Percentiles rank a stretch among this genome's conserved stretches.
Conservation (phyloP, 2,329 filamentous ascomycete species). For the Xylariomycetidae sp. region DNA sequence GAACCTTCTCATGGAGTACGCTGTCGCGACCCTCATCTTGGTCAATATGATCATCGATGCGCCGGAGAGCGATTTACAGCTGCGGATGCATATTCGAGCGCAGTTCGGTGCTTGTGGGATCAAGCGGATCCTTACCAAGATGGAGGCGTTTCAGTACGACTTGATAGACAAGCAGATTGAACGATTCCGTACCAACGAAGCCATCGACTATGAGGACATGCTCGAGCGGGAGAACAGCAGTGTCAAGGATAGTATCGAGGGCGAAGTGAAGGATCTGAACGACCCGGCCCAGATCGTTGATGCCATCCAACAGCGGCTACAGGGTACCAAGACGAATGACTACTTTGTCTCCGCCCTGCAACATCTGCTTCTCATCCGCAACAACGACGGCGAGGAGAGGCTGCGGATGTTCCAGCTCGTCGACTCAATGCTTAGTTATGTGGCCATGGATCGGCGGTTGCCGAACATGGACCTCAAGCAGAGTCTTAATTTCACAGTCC, state of each 20-base stretch:
- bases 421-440: conserved; percentile 98
- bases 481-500: conserved; percentile 94
- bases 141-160: conserved; percentile 98
- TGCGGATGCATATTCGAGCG: conserved; percentile 89
- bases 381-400: conserved; percentile 88
- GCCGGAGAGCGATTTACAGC: conserved; percentile 79
- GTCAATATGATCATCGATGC: conserved; percentile 97
- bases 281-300: conserved; percentile 92
- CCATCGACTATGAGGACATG: conserved; percentile 97
- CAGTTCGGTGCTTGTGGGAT: conserved; percentile 96
- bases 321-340: conserved; percentile 81
- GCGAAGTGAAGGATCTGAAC: conserved; percentile 83
- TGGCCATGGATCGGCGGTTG: conserved; percentile 92
- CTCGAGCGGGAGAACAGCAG: conserved; percentile 87
- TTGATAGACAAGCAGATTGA: conserved; percentile 98
- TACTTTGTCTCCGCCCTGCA: conserved; percentile 96
- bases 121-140: conserved; percentile 89
- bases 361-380: conserved; percentile 86
- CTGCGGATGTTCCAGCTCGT: conserved; percentile 96
- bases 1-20: conserved; percentile 98
- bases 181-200: conserved; percentile 86
- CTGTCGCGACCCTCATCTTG: conserved; percentile 87
- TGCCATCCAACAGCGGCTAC: conserved; percentile 80
- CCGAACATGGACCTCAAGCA: conserved; percentile 98
- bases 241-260: conserved; percentile 82